Base-by-base conservation (phyloP, 2,329 filamentous ascomycete genomes). In the Ophiocordyceps camponoti-rufipedis region DNA sequence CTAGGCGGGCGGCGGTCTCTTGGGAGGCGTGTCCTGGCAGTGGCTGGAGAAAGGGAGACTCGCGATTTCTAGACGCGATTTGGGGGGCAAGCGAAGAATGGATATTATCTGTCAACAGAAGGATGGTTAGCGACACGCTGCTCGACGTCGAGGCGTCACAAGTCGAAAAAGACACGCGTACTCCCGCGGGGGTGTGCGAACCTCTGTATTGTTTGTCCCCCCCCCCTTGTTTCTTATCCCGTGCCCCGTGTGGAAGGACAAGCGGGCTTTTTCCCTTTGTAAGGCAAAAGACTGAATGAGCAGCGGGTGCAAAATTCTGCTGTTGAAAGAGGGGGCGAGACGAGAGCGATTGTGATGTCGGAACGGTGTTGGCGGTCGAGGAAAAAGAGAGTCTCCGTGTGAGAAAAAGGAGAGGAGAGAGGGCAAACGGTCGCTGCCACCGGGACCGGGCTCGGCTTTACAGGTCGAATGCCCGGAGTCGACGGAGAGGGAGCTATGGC, bases 351-450 rank as follows among this genome's bases (percentile, higher is more conserved):
- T 58, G 60, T 62, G 58, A 62, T 4, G n/a, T 68, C 56, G 54
- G 55, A 63, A 69, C 71, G 72, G 71, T 71, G 72, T 72, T 72
- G 69, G 72, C 71, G 71, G 65, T 72, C 71, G 58, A 55, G 55
- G 58, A 57, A 60, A 54, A 64, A 57, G 62, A 65, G 56, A 61
- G 59, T 56, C 60, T 55, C 60, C 59, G 58, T 60, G 55, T 51
- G 28, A 2, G 55, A 53, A 40, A 50, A 54, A 57, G 23, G 18
- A 23, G 18, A 16, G 35, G 14, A 14, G 35, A 16, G n/a, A 55
- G 57, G 55, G 59, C 58, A 67, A 66, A 65, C 67, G 69, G 52
- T 66, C 62, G 70, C 68, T 66, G 62, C 14, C 61, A 64, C 57
- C 54, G 51, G 46, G 45, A 50, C 51, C 54, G 48, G 48, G 55